Percentiles rank a stretch among this genome's conserved stretches.
Conservation (phyloP, 2,329 filamentous ascomycete species). For the Basipetospora chlamydospora region DNA sequence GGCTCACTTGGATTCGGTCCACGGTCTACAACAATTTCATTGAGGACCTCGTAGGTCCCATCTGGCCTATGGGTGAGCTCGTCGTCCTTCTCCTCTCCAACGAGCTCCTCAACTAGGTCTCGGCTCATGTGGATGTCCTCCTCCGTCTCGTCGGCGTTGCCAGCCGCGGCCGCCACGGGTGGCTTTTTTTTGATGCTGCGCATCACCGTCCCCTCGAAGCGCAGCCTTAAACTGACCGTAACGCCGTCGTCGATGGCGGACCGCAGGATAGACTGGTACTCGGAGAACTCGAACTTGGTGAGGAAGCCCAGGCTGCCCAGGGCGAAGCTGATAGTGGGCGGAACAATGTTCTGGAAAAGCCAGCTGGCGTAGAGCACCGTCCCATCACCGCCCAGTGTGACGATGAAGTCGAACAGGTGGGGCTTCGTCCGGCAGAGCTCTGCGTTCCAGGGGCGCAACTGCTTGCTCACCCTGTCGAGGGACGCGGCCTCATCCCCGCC, state of each 20-base stretch:
- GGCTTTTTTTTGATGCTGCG: constrained; percentile 43
- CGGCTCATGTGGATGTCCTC: constrained; percentile 24
- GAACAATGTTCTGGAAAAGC: constrained; percentile 91
- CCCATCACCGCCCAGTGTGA: constrained; percentile 89
- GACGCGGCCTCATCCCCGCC: constrained; percentile 18
- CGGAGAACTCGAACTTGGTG: constrained; percentile 86
- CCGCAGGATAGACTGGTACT: constrained; percentile 54
- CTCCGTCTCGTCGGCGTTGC: constrained; percentile 20
- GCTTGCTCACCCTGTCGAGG: constrained; percentile 22
- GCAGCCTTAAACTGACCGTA: constrained; percentile 70
- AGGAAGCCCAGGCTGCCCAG: constrained; percentile 87
- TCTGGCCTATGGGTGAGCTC: constrained; percentile 75
- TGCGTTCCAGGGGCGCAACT: constrained; percentile 73
- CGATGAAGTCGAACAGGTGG: constrained; percentile 83
- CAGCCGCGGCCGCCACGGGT: constrained; percentile 8
- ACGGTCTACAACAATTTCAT: constrained; percentile 91
- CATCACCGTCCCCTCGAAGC: constrained; percentile 93
- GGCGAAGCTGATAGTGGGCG: constrained; percentile 82
- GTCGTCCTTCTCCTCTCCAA: constrained; percentile 74
- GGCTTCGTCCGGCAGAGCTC: constrained; percentile 63
- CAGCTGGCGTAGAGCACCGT: constrained; percentile 93
- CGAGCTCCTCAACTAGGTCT: constrained; percentile 78
- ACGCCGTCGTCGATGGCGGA: constrained; percentile 70
- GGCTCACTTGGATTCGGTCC: constrained; percentile 78
- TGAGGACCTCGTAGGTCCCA: constrained; percentile 77